Percentiles rank a stretch among this genome's conserved stretches.
phyloP scores from a whole-genome alignment of 345 rosid species.

The Eucalyptus globulus region DNA sequence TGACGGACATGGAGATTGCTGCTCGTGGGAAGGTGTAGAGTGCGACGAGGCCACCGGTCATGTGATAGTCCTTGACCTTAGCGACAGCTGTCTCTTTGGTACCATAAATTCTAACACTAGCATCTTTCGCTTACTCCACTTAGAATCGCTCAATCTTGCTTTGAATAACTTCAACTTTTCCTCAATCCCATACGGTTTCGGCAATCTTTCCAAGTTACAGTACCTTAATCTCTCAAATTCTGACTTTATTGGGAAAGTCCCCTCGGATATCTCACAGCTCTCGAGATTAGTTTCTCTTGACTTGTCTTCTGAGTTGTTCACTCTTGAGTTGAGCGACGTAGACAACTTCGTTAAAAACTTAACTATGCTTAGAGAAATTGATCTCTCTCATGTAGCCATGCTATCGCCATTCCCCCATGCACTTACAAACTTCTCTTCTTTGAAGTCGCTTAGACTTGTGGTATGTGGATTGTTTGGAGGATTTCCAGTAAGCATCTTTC shows the following conservation, averaged over 20 bases:
- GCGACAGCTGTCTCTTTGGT: background rate
- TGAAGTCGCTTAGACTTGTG: background rate
- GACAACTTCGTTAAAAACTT: background rate
- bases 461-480: background rate
- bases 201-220: too few relatives aligned
- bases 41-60: background rate
- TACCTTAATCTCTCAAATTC: background rate
- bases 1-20: background rate
- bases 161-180: background rate
- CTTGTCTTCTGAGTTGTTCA: background rate
- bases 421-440: background rate
- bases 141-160: background rate
- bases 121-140: background rate
- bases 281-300: background rate
- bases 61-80: background rate
- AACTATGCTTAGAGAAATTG: background rate
- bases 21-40: background rate
- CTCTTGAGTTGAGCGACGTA: background rate
- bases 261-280: background rate
- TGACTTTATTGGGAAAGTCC: background rate
- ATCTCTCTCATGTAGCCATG: background rate
- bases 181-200: background rate
- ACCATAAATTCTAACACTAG: background rate
- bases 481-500: background rate
- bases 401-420: background rate